Percentiles rank a stretch among this genome's conserved stretches.
Conservation (phyloP, 129 eudicot species). For the Flaveria sonorensis region DNA sequence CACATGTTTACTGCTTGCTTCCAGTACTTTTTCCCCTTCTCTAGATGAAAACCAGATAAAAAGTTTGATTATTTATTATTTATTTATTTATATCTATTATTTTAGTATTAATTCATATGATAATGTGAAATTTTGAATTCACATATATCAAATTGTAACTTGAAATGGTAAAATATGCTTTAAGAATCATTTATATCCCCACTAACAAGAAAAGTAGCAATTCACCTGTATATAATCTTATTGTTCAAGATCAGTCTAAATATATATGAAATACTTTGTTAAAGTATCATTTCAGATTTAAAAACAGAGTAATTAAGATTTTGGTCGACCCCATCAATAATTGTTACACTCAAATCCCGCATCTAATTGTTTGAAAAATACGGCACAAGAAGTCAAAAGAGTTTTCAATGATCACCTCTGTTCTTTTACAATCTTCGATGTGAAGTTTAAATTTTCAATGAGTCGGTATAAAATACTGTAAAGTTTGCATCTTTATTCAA, state of each 20-base stretch:
- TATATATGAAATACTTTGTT: background rate
- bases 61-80: background rate
- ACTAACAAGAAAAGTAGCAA: too few species aligned
- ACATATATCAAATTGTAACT: background rate
- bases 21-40: background rate
- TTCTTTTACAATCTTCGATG: constrained; percentile 5
- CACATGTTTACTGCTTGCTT: background rate
- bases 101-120: background rate
- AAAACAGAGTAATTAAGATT: background rate
- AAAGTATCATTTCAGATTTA: too few species aligned
- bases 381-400: background rate
- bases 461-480: too few species aligned
- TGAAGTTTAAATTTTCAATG: background rate
- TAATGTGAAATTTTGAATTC: constrained; percentile 17
- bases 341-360: constrained; percentile 16
- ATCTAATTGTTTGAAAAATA: background rate
- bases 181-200: too few species aligned
- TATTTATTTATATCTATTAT: background rate
- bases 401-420: background rate
- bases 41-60: constrained; percentile 4
- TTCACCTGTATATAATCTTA: too few species aligned
- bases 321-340: constrained; percentile 5
- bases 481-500: constrained; percentile 15
- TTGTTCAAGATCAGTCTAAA: too few species aligned
- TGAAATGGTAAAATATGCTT: too few species aligned